Percentiles rank a stretch among this genome's conserved stretches.
Conservation (phyloP, 345 rosid species). For the Ailanthus altissimus region DNA sequence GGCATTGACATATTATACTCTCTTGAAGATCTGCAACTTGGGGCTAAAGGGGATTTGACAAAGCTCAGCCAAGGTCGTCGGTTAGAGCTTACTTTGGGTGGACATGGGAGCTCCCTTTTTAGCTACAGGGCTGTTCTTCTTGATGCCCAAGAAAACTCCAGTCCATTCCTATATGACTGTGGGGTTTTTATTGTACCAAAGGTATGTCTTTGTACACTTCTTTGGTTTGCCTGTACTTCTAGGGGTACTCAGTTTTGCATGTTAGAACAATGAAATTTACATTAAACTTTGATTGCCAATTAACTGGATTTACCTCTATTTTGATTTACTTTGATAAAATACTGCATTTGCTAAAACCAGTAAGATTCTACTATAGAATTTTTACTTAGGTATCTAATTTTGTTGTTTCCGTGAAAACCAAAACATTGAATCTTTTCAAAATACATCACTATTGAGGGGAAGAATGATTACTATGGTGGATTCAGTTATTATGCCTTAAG, state of each 20-base stretch:
- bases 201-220: conserved; percentile 40
- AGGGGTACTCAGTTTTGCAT: neutral
- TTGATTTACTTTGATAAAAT: neutral
- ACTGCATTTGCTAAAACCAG: neutral
- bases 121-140: conserved; percentile 73
- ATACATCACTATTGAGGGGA: no score
- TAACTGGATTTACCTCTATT: neutral
- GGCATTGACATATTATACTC: conserved; percentile 70
- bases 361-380: neutral
- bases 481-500: no score
- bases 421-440: neutral
- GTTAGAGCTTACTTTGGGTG: conserved; percentile 59
- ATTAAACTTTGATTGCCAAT: neutral
- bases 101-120: conserved; percentile 52
- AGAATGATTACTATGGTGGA: no score
- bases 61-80: conserved; percentile 61
- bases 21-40: conserved; percentile 73
- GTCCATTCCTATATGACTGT: conserved; percentile 57
- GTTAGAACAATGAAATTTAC: neutral
- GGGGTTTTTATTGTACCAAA: conserved; percentile 92
- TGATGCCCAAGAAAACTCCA: conserved; percentile 60
- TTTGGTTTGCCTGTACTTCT: conserved; percentile 12
- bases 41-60: conserved; percentile 62
- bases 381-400: neutral
- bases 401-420: neutral